phyloP scores from a whole-genome alignment of 768 basidiomycete genomes.

The Lanmaoa pseudosensibilis region DNA sequence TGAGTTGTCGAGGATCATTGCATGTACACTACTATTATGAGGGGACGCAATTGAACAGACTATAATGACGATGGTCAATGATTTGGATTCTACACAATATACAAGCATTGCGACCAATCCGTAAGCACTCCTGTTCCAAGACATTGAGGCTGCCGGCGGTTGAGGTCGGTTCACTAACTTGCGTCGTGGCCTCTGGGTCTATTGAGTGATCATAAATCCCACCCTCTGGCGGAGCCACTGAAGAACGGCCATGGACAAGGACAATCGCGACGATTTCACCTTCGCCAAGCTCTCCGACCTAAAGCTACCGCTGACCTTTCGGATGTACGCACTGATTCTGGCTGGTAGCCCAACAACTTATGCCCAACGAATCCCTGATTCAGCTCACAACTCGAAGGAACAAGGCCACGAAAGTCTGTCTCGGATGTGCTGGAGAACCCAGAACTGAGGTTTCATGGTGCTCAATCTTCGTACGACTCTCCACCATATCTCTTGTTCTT shows the following conservation, averaged over 20 bases:
- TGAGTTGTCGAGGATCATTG: slow-evolving; percentile 7
- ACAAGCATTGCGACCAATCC: not conserved
- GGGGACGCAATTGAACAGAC: not conserved
- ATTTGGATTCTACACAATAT: not conserved
- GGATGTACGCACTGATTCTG: slow-evolving; percentile 54
- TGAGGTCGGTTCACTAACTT: not conserved
- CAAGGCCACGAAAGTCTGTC: slow-evolving; percentile 65
- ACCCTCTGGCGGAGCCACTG: not conserved
- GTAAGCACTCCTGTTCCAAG: not conserved
- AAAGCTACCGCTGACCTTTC: slow-evolving; percentile 82
- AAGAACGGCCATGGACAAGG: slow-evolving; percentile 48
- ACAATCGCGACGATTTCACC: slow-evolving; percentile 83
- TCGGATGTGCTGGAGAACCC: slow-evolving; percentile 83
- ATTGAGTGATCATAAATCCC: not conserved
- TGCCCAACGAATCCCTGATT: not conserved
- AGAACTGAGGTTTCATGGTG: slow-evolving; percentile 79
- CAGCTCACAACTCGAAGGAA: slow-evolving; percentile 86
- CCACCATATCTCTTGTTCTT: slow-evolving; percentile 4
- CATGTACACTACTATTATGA: slow-evolving; percentile 19
- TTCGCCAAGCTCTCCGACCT: slow-evolving; percentile 90
- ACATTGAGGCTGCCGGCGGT: not conserved
- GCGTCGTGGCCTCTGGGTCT: not conserved
- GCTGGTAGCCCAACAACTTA: not conserved
- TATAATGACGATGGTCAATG: not conserved
- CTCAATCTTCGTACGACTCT: slow-evolving; percentile 63